phyloP scores from a whole-genome alignment of 73 alveolate species.

The Tetrahymena borealis region DNA sequence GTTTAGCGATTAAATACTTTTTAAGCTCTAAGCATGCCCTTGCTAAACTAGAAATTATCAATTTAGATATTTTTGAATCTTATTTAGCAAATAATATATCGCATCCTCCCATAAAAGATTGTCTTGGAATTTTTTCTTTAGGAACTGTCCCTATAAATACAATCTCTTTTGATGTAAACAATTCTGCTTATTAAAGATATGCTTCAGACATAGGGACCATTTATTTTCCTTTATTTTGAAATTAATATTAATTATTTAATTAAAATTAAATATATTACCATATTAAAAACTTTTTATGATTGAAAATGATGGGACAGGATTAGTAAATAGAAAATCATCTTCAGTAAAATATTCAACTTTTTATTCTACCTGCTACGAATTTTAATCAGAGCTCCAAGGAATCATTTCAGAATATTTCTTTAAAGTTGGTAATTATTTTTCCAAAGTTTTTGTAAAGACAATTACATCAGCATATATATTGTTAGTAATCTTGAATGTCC shows the following conservation, averaged over 20 bases:
- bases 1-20: background rate
- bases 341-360: background rate
- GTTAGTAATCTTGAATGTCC: background rate
- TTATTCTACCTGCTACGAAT: background rate
- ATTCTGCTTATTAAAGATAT: background rate
- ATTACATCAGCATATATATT: background rate
- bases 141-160: background rate
- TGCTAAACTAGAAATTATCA: background rate
- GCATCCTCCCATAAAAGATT: background rate
- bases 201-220: background rate
- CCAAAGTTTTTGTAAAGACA: background rate
- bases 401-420: background rate
- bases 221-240: background rate
- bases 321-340: background rate
- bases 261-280: background rate
- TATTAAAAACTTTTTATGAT: background rate
- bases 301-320: background rate
- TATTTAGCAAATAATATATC: background rate
- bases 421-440: background rate
- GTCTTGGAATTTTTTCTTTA: background rate
- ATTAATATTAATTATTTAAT: background rate
- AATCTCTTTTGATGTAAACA: background rate
- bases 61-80: background rate
- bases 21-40: background rate
- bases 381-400: background rate